A percentile compares a stretch with the other conserved stretches of the same genome.
Conservation (phyloP, 768 basidiomycete species). For the Leccinum fibrillosum region DNA sequence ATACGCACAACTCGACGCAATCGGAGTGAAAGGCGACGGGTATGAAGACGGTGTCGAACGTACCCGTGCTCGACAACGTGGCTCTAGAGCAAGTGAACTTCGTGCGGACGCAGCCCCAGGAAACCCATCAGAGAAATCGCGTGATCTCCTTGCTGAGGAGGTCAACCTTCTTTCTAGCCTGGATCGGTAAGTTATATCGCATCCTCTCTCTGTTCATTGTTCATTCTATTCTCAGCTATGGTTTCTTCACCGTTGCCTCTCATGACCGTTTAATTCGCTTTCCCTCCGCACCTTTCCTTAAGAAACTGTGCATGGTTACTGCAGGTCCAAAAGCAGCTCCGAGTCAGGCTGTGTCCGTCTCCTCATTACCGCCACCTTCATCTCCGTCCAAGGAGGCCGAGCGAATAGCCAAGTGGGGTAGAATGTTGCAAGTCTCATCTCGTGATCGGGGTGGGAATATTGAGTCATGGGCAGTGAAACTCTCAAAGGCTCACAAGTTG, state of each 20-base stretch:
- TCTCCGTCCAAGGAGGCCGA: constrained; percentile 58
- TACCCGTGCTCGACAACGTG: constrained; percentile 70
- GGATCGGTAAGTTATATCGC: constrained; percentile 66
- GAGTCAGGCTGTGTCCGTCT: constrained; percentile 44
- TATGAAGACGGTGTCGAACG: constrained; percentile 93
- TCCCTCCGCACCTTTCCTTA: constrained; percentile 56
- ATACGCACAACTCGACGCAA: constrained; percentile 84
- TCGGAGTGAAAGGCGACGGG: constrained; percentile 93
- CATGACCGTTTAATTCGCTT: constrained; percentile 83
- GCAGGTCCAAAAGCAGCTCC: constrained; percentile 46
- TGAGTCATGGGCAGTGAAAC: constrained; percentile 64
- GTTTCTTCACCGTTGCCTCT: constrained; percentile 78
- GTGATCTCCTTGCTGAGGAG: constrained; percentile 72
- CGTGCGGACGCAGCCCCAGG: constrained; percentile 54
- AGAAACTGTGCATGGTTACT: constrained; percentile 48
- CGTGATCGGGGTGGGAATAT: constrained; percentile 79
- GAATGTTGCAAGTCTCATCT: constrained; percentile 72
- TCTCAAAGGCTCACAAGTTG: constrained; percentile 64
- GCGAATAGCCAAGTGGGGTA: constrained; percentile 91
- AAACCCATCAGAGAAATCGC: constrained; percentile 57
- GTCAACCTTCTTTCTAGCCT: constrained; percentile 66
- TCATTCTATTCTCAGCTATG: constrained; percentile 59
- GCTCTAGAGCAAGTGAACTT: constrained; percentile 55
- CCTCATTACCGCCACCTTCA: constrained; percentile 46
- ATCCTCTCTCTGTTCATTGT: constrained; percentile 4